Evolutionary conservation across 2,329 filamentous ascomycete genomes (phyloP).

Genomic region (Esteya vermicola): DNA sequence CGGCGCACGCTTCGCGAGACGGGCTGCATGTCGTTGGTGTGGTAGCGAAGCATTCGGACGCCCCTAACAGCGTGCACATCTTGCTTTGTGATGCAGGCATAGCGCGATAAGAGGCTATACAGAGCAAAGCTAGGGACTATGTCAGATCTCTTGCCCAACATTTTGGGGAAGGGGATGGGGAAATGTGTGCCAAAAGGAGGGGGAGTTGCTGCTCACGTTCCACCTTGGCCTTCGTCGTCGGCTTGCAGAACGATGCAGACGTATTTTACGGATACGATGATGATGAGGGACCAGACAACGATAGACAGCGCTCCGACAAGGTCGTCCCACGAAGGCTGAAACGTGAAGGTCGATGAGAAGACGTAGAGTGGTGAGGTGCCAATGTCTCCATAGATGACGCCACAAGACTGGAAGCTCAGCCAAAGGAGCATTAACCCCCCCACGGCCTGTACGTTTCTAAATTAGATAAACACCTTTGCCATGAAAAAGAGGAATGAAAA

Average conservation of each 20-base stretch:
- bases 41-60: slow-evolving; percentile 43
- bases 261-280: slow-evolving; percentile 60
- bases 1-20: slow-evolving; percentile 37
- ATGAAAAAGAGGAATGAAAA: too few species aligned
- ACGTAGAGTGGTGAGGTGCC: slow-evolving; percentile 53
- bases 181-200: too few species aligned
- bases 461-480: too few species aligned
- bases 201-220: too few species aligned
- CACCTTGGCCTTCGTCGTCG: slow-evolving; percentile 58
- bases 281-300: slow-evolving; percentile 53
- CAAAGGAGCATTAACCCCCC: too few species aligned
- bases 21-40: slow-evolving; percentile 38
- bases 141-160: too few species aligned
- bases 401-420: slow-evolving; percentile 50
- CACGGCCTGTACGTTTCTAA: too few species aligned
- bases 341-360: slow-evolving; percentile 51
- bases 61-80: slow-evolving; percentile 42
- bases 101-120: slow-evolving; percentile 49
- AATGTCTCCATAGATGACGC: slow-evolving; percentile 58
- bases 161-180: too few species aligned
- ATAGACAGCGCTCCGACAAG: slow-evolving; percentile 52
- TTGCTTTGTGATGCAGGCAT: slow-evolving; percentile 42
- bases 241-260: slow-evolving; percentile 49
- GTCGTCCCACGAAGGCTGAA: slow-evolving; percentile 39
- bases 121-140: slow-evolving; percentile 54